phyloP scores from a whole-genome alignment of 2,329 filamentous ascomycete species.

The Fusarium coicis region DNA sequence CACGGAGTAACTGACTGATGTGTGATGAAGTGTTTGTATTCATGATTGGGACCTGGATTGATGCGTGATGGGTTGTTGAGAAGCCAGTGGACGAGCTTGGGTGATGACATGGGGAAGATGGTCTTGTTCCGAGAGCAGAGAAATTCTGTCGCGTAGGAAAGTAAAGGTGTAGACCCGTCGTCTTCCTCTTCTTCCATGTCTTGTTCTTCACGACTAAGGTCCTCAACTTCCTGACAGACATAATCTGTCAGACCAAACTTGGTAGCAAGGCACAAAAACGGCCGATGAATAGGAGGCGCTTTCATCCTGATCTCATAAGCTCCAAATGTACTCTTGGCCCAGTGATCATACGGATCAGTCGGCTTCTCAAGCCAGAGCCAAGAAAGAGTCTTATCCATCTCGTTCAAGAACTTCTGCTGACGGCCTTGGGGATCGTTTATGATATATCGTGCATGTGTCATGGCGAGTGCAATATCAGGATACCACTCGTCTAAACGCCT shows the following conservation, averaged over 20 bases:
- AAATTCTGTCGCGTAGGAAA: constrained; percentile 13
- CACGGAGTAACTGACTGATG: background rate
- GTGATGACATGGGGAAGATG: constrained; percentile 7
- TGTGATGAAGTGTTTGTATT: constrained; percentile 14
- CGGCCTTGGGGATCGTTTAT: constrained; percentile 12
- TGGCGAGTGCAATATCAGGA: constrained; percentile 51
- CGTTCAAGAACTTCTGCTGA: background rate
- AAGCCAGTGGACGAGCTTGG: background rate
- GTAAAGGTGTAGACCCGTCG: background rate
- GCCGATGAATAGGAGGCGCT: background rate
- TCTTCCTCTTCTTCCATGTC: background rate
- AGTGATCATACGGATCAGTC: constrained; percentile 1
- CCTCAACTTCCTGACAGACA: constrained; percentile 1
- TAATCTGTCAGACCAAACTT: constrained; percentile 1
- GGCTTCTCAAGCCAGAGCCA: constrained; percentile 6
- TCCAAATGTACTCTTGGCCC: constrained; percentile 15
- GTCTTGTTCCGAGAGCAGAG: constrained; percentile 16
- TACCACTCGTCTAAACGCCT: constrained; percentile 54
- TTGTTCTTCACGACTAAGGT: background rate
- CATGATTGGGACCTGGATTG: constrained; percentile 1
- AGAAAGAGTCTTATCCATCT: constrained; percentile 10
- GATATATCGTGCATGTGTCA: constrained; percentile 50
- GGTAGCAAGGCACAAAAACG: constrained; percentile 6
- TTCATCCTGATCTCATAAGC: constrained; percentile 12
- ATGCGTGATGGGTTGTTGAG: background rate